Evolutionary conservation across 495 filamentous ascomycete species (phyloP), one percentile per base, ranked within the genome.

Genomic region (Penicillium diatomitis): DNA sequence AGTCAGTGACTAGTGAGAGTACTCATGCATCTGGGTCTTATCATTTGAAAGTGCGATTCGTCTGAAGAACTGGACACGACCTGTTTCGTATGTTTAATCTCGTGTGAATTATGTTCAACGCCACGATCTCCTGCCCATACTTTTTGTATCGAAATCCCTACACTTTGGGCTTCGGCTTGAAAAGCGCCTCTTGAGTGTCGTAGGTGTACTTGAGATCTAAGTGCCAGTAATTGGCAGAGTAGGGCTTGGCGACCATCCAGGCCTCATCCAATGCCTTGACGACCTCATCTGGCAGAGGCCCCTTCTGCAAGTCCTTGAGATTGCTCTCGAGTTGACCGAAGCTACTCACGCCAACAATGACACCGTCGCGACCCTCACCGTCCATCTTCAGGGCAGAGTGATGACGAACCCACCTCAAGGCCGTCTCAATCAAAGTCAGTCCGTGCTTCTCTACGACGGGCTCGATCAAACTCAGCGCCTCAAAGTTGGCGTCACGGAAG

Each of bases 211-310:
- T 76, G 49, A 92, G 62, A 44, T 88, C 83, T 40, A 82, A 59
- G 50, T 90, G 87, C 85, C 85, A 92, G 54, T 89, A 91, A 39
- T 82, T 75, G 5, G 78, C 66, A 8, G 82, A 76, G n/a, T 83
- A 79, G 6, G 76, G 55, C 74, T 90, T 88, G 8, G 75, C 63
- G 9, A 88, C 53, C 54, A 76, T 38, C 73, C 75, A 78, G 12
- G 88, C 90, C 66, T 88, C 74, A 60, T 96, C 89, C 44, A 96
- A 66, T 20, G 77, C 84, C 59, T 85, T 65, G 11, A 95, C 75
- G 27, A 95, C 85, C 43, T 92, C 89, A 39, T 90, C 79, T 0
- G 90, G 90, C 43, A 96, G 67, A 8, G 90, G 90, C 0, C 88
- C 88, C 69, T 94, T 95, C 68, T 92, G 87, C 3, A 94, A 61